phyloP scores from a whole-genome alignment of 306 rosid species.

The Citrullus mucosospermus region DNA sequence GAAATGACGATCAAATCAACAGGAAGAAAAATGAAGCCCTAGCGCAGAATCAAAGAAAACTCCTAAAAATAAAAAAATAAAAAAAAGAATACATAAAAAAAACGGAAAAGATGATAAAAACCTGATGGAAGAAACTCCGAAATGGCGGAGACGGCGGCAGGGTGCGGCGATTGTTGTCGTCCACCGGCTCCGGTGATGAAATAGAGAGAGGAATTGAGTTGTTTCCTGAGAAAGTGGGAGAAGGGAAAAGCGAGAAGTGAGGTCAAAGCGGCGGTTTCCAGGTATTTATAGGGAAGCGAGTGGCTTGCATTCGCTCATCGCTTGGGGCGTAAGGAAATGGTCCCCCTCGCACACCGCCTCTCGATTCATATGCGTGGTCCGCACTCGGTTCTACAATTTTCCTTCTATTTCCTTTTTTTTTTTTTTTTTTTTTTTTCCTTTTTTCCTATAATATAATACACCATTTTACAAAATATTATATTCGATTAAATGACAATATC shows the following conservation, averaged over 20 bases:
- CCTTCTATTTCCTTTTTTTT: too few species aligned
- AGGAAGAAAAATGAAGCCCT: neutral
- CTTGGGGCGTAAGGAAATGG: neutral
- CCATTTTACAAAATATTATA: too few species aligned
- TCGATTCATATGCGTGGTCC: neutral
- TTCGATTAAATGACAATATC: too few species aligned
- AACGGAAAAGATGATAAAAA: neutral
- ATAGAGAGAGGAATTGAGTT: neutral
- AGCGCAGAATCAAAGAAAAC: neutral
- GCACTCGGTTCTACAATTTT: neutral
- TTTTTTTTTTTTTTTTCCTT: too few species aligned
- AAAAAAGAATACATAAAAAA: neutral
- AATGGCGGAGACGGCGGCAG: neutral
- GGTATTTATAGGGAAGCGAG: neutral
- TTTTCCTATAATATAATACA: too few species aligned
- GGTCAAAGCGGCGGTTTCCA: neutral
- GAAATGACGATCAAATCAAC: neutral
- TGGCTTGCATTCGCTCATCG: neutral
- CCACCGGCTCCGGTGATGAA: neutral
- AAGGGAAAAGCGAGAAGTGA: neutral
- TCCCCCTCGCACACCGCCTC: neutral
- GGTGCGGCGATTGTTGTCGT: neutral
- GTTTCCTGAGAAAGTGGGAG: neutral
- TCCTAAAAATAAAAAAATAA: neutral
- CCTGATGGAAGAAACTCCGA: neutral